phyloP scores from a whole-genome alignment of 208 protist species.

The Wallacemonas sp. region DNA sequence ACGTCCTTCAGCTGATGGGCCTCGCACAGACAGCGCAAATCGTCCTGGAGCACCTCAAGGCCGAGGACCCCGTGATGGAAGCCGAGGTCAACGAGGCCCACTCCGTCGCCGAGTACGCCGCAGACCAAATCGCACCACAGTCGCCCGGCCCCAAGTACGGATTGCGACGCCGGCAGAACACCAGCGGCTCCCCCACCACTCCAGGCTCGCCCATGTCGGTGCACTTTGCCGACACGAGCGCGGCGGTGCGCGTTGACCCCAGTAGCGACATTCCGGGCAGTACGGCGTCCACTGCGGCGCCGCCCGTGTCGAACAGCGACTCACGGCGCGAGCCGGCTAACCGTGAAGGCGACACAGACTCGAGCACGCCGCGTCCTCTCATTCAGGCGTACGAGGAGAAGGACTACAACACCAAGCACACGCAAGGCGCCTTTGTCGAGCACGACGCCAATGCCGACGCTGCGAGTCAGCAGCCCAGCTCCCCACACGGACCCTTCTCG shows the following conservation, averaged over 20 bases:
- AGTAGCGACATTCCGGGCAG: no score
- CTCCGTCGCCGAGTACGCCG: constrained; percentile 51
- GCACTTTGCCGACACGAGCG: neutral
- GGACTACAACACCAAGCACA: constrained; percentile 2
- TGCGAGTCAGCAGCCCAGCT: neutral
- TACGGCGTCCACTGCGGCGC: no score
- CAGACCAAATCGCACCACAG: constrained; percentile 40
- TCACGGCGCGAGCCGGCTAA: neutral
- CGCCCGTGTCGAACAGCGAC: no score
- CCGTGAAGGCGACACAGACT: constrained; percentile 13
- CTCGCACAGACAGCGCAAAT: constrained; percentile 42
- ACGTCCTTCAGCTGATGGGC: constrained; percentile 53
- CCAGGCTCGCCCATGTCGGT: neutral
- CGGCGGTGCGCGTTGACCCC: no score
- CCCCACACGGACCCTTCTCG: constrained; percentile 7
- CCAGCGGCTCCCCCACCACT: neutral
- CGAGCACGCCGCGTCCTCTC: neutral
- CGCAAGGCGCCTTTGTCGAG: constrained; percentile 6
- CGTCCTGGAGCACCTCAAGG: constrained; percentile 47
- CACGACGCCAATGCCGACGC: neutral
- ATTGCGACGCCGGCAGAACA: constrained; percentile 6
- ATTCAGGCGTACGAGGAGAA: constrained; percentile 20
- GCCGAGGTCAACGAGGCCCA: constrained; percentile 56
- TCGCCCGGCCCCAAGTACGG: constrained; percentile 21
- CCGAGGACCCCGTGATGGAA: constrained; percentile 58